These are phyloP conservation scores for Phytophthora nicotianae DNA, from an alignment of 352 stramenopile species.

Conservation along the genomic window DNA sequence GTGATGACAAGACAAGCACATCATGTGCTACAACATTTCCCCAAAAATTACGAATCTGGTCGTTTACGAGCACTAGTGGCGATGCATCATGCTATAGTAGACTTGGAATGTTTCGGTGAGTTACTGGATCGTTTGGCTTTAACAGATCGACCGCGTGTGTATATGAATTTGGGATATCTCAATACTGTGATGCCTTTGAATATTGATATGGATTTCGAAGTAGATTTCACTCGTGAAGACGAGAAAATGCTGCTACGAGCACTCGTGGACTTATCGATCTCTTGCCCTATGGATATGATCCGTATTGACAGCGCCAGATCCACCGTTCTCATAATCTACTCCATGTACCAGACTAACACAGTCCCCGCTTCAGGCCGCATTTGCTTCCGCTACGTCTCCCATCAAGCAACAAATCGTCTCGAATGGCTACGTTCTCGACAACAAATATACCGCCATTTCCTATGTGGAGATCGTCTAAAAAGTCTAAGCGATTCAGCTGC, in stretches of 20 bases:
- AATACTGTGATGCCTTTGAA: conserved; percentile 62
- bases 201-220: conserved; percentile 74
- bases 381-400: conserved; percentile 69
- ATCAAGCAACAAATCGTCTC: conserved; percentile 37
- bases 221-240: conserved; percentile 70
- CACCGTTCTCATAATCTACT: conserved; percentile 73
- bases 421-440: conserved; percentile 54
- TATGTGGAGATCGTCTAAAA: conserved; percentile 54
- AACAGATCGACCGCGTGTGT: conserved; percentile 50
- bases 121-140: conserved; percentile 57
- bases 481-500: conserved; percentile 26
- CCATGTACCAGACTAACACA: conserved; percentile 78
- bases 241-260: conserved; percentile 65
- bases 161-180: conserved; percentile 58
- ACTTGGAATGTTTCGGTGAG: conserved; percentile 68
- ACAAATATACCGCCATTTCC: conserved; percentile 57
- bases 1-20: conserved; percentile 55
- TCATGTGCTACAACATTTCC: conserved; percentile 71
- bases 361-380: conserved; percentile 55
- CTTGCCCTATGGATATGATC: conserved; percentile 70
- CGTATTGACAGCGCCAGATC: conserved; percentile 71
- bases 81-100: conserved; percentile 64
- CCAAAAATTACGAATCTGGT: conserved; percentile 67
- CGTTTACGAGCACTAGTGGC: conserved; percentile 57
- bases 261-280: conserved; percentile 69